Evolutionary conservation across 495 filamentous ascomycete genomes (phyloP), one percentile per base, ranked within the genome.

Genomic region (Paragyromitra xinjiangensis): DNA sequence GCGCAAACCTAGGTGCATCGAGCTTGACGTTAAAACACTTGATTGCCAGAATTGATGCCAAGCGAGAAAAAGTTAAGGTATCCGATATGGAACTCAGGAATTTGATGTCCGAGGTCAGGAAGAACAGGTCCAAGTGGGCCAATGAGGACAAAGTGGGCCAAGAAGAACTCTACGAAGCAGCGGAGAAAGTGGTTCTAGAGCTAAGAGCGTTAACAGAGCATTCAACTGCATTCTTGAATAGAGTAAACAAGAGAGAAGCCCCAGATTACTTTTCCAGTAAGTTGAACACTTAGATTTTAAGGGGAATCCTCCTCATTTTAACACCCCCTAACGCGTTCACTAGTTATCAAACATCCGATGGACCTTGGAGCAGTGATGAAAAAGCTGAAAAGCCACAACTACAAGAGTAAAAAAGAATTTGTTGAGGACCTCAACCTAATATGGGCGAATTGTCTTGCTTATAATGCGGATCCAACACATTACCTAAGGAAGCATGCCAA

Each of bases 51-150:
- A 98, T 99, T 81, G 95, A 99, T 85, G 88, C 91, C 80, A 93
- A 97, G 84, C 90, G 95, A 67, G 90, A 93, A 53, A 88, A 91
- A 85, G 95, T 99, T 22, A 87, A 89, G 73, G 94, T 96, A 11
- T 96, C 93, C 3, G 96, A 99, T 84, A 91, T 93, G 9, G 95
- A 99, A 79, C 88, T 99, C 53, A 89, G 96, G 65, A 92, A 88
- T 61, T 85, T 99, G 71, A 95, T 99, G 88, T 96, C 94, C 80
- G 96, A 99, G 82, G 95, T 98, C 9, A 90, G 95, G 67, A 98
- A 98, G 82, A 97, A 97, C 81, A 87, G 95, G 78, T 97, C 95
- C 83, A 99, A 99, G 84, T 99, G 95, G 95, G 95, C 95, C 22
- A 98, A 90, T 83, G 95, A 98, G 83, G 95, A 99, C 68, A 94